These are phyloP conservation scores for Lasiodiplodia theobromae DNA, from an alignment of 2,329 filamentous ascomycete genomes.

Conservation along the genomic window DNA sequence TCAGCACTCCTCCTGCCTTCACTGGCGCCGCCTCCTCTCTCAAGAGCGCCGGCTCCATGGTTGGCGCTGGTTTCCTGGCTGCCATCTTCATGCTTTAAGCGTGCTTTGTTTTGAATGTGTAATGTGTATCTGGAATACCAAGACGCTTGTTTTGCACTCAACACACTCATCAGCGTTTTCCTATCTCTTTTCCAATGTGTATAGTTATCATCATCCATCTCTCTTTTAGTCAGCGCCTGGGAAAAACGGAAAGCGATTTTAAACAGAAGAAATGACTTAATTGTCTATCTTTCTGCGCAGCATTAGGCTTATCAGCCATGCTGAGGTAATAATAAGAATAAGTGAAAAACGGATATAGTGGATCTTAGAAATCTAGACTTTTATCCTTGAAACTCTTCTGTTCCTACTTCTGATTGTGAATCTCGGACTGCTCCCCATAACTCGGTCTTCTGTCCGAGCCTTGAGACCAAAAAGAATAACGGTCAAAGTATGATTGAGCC, in stretches of 20 bases:
- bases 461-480: neutral
- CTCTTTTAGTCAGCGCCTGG: slow-evolving; percentile 7
- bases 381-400: neutral
- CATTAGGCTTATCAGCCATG: neutral
- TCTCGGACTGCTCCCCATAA: neutral
- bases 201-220: neutral
- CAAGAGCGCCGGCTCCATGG: slow-evolving; percentile 30
- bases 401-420: neutral
- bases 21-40: slow-evolving; percentile 41
- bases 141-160: neutral
- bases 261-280: neutral
- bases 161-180: neutral
- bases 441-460: neutral
- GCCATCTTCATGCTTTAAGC: slow-evolving; percentile 28
- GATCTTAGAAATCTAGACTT: neutral
- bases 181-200: slow-evolving; percentile 1
- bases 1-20: slow-evolving; percentile 38
- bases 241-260: slow-evolving; percentile 25
- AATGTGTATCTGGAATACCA: slow-evolving; percentile 29
- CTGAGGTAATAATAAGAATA: neutral
- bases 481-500: neutral
- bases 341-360: neutral
- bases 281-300: neutral
- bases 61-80: slow-evolving; percentile 24
- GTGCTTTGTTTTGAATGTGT: slow-evolving; percentile 19